phyloP scores from a whole-genome alignment of 768 basidiomycete species.

The Harrya chromipes region DNA sequence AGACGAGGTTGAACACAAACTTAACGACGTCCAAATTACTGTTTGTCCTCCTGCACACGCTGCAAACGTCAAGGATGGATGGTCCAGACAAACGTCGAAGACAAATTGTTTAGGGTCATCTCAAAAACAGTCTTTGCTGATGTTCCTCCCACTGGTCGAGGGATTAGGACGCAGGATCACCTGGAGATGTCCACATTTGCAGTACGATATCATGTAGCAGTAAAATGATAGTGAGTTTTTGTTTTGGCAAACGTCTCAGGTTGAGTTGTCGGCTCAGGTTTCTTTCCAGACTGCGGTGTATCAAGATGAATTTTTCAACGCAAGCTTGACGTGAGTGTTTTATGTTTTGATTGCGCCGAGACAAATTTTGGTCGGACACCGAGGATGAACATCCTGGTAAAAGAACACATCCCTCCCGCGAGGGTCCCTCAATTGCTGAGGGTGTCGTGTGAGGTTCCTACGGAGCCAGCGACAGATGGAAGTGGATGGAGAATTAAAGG shows the following conservation, averaged over 20 bases:
- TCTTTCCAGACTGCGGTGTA: no score
- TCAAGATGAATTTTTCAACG: no score
- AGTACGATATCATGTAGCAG: conserved; percentile 7
- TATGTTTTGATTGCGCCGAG: conserved; percentile 4
- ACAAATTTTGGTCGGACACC: conserved; percentile 36
- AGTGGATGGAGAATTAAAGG: conserved; percentile 80
- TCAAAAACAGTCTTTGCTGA: conserved; percentile 95
- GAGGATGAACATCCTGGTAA: conserved; percentile 89
- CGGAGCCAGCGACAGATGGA: conserved; percentile 45
- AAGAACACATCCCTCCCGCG: conserved; percentile 65
- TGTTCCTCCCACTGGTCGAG: conserved; percentile 88
- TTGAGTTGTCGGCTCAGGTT: no score
- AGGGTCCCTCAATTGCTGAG: conserved; percentile 35
- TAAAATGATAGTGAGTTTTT: conserved; percentile 11
- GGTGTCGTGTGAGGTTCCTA: conserved; percentile 30
- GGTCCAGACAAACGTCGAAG: conserved; percentile 93
- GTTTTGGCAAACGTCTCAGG: not conserved
- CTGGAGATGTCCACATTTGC: conserved; percentile 70
- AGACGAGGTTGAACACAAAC: conserved; percentile 12
- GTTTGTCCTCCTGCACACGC: conserved; percentile 50
- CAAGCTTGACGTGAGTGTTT: conserved; percentile 28
- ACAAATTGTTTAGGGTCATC: conserved; percentile 40
- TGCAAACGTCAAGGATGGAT: conserved; percentile 51
- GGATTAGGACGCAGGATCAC: conserved; percentile 89
- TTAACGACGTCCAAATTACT: conserved; percentile 82